Evolutionary conservation across 495 filamentous ascomycete genomes (phyloP).

Genomic region (Staphylotrichum longicolle): DNA sequence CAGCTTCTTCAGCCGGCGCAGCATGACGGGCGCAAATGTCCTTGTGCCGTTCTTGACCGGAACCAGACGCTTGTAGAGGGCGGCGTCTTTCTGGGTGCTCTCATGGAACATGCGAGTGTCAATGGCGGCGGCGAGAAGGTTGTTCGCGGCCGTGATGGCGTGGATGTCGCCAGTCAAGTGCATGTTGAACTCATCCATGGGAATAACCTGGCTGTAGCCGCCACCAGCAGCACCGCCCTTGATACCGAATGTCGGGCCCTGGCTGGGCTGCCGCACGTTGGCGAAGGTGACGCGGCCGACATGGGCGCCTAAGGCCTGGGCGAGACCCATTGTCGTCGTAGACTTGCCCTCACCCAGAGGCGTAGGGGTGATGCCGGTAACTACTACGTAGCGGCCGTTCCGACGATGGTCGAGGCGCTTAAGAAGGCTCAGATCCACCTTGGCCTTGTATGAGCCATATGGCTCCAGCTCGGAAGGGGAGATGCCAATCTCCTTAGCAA

Average conservation of each 20-base stretch:
- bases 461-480: slow-evolving; percentile 82
- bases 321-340: slow-evolving; percentile 94
- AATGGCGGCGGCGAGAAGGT: slow-evolving; percentile 95
- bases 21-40: slow-evolving; percentile 83
- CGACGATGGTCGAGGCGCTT: slow-evolving; percentile 81
- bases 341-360: slow-evolving; percentile 98
- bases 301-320: slow-evolving; percentile 90
- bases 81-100: slow-evolving; percentile 83
- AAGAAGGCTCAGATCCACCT: slow-evolving; percentile 78
- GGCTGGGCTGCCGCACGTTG: slow-evolving; percentile 94
- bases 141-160: slow-evolving; percentile 95
- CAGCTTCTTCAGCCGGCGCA: slow-evolving; percentile 86
- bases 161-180: slow-evolving; percentile 98
- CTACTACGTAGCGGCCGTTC: slow-evolving; percentile 85
- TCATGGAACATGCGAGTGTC: slow-evolving; percentile 99
- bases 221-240: slow-evolving; percentile 97
- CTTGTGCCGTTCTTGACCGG: slow-evolving; percentile 87
- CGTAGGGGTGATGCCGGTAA: slow-evolving; percentile 94
- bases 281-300: slow-evolving; percentile 85
- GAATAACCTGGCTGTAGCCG: slow-evolving; percentile 97
- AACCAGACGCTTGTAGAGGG: slow-evolving; percentile 85
- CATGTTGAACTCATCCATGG: slow-evolving; percentile 99
- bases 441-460: slow-evolving; percentile 92
- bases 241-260: slow-evolving; percentile 97
- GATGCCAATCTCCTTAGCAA: slow-evolving; percentile 88